Conservation (phyloP, 2,329 filamentous ascomycete species). For the Hypoxylon sp. region DNA sequence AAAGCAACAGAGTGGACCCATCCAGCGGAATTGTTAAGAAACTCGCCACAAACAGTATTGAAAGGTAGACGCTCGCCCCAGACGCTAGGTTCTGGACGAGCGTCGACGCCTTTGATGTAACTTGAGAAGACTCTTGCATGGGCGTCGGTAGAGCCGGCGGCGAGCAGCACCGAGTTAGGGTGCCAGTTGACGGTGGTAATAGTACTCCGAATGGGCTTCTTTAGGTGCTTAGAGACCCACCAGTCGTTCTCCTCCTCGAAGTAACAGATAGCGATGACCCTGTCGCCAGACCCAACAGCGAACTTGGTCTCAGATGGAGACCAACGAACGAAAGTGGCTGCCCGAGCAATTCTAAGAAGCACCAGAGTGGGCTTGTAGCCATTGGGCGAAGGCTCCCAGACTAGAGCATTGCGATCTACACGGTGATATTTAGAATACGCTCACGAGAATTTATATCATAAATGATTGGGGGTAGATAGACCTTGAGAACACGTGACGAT, state of each 20-base stretch:
- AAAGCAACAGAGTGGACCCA: conserved; percentile 97
- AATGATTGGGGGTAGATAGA: conserved; percentile 54
- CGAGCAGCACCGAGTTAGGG: conserved; percentile 94
- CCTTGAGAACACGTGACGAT: conserved; percentile 99
- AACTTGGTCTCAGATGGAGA: conserved; percentile 97
- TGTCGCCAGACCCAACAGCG: conserved; percentile 94
- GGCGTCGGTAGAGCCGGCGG: conserved; percentile 96
- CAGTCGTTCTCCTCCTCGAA: conserved; percentile 99
- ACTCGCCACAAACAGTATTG: conserved; percentile 98
- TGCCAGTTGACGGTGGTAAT: conserved; percentile 97
- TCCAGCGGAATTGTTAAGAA: conserved; percentile 93
- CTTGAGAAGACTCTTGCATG: conserved; percentile 95
- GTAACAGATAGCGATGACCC: conserved; percentile 96
- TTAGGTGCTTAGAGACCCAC: conserved; percentile 99
- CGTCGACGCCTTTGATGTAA: conserved; percentile 96
- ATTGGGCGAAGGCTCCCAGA: conserved; percentile 93
- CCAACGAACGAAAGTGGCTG: conserved; percentile 97
- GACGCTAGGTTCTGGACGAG: conserved; percentile 84
- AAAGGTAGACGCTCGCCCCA: conserved; percentile 98
- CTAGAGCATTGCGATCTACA: conserved; percentile 93
- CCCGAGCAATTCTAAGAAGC: conserved; percentile 95
- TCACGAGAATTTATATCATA: conserved; percentile 21
- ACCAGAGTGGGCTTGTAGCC: conserved; percentile 98
- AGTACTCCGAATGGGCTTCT: conserved; percentile 98
- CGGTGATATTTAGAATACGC: conserved; percentile 34